These are phyloP conservation scores for Didymosphaeria variabile DNA, from an alignment of 2,329 filamentous ascomycete species.

Conservation along the genomic window DNA sequence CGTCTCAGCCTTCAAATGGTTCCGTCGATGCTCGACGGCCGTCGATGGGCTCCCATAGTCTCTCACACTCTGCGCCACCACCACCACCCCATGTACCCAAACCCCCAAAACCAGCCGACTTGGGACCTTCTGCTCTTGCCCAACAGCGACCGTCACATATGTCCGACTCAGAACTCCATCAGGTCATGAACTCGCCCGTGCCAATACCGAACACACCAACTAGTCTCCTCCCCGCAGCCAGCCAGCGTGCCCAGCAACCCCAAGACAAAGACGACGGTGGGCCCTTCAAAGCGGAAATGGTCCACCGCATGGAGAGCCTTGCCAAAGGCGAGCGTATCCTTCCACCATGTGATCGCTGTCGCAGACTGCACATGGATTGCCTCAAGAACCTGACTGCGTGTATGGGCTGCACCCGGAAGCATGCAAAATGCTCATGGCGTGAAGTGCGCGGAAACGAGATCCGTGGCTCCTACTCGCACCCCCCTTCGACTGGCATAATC, in stretches of 20 bases:
- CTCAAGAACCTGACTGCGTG: constrained; percentile 88
- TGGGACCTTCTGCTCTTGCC: constrained; percentile 21
- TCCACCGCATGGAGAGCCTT: constrained; percentile 78
- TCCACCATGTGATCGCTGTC: constrained; percentile 86
- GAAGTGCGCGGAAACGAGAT: constrained; percentile 79
- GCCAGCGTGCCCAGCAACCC: constrained; percentile 48
- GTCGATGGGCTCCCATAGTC: constrained; percentile 37
- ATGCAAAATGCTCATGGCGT: constrained; percentile 88
- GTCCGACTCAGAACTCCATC: constrained; percentile 51
- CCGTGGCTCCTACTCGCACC: constrained; percentile 36
- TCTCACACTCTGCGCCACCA: constrained; percentile 40
- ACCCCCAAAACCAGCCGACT: constrained; percentile 35
- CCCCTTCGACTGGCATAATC: constrained; percentile 25
- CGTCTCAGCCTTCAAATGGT: constrained; percentile 39
- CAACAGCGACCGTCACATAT: constrained; percentile 36
- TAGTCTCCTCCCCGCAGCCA: constrained; percentile 59
- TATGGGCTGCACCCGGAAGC: constrained; percentile 87
- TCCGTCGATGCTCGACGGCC: constrained; percentile 35
- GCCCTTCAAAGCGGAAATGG: constrained; percentile 71
- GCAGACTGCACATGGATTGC: constrained; percentile 81
- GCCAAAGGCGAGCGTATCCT: constrained; percentile 76
- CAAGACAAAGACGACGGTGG: constrained; percentile 65
- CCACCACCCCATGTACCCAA: constrained; percentile 37
- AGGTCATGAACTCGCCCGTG: constrained; percentile 57
- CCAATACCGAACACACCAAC: constrained; percentile 65